These are phyloP conservation scores for Mycena galopus DNA, from an alignment of 768 basidiomycete genomes.

Conservation along the genomic window DNA sequence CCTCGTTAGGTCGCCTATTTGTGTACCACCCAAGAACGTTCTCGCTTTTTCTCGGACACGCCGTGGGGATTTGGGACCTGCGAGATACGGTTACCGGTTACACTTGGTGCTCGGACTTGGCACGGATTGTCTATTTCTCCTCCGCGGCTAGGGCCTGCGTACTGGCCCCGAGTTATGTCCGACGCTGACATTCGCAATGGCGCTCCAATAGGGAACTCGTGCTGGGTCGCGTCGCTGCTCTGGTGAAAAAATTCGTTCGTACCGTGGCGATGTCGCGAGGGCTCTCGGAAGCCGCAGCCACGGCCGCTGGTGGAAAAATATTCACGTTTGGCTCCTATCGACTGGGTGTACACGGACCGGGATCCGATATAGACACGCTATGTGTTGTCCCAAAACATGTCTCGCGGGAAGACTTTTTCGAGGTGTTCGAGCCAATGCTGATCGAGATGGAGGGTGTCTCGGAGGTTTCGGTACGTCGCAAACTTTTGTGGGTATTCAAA, in stretches of 20 bases:
- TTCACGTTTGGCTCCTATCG: conserved; percentile 99
- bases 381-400: conserved; percentile 98
- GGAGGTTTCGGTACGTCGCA: conserved; percentile 85
- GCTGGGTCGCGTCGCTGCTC: conserved; percentile 86
- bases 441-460: conserved; percentile 84
- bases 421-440: conserved; percentile 90
- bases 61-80: background rate
- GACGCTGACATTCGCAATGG: conserved; percentile 32
- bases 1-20: conserved; percentile 23
- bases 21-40: conserved; percentile 11
- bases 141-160: conserved; percentile 3
- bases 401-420: conserved; percentile 95
- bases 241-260: conserved; percentile 94
- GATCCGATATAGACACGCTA: conserved; percentile 96
- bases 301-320: conserved; percentile 96
- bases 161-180: conserved; percentile 11
- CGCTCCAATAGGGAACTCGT: conserved; percentile 83
- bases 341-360: conserved; percentile 96
- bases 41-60: conserved; percentile 19
- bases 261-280: conserved; percentile 83
- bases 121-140: background rate
- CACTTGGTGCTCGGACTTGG: conserved; percentile 3
- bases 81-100: conserved; percentile 9
- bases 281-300: conserved; percentile 88
- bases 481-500: background rate